Conservation (phyloP, 257 asterid genomes). For the Nicotiana tabacum region DNA sequence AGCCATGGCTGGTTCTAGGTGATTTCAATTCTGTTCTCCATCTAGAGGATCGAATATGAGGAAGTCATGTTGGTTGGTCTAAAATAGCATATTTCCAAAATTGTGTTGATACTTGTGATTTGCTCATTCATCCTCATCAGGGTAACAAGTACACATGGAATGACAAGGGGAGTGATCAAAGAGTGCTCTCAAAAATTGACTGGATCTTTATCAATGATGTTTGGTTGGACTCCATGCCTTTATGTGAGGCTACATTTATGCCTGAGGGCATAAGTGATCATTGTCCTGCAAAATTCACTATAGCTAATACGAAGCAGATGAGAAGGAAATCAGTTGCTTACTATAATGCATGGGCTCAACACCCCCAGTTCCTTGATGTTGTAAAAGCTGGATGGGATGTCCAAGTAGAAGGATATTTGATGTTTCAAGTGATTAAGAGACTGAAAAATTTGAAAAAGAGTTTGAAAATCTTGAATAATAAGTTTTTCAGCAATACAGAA, state of each 20-base stretch:
- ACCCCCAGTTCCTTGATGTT: background rate
- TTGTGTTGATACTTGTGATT: background rate
- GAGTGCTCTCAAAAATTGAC: background rate
- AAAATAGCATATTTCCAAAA: background rate
- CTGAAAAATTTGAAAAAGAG: too few species aligned
- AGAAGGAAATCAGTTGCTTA: background rate
- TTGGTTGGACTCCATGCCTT: background rate
- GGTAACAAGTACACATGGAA: background rate
- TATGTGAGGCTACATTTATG: background rate
- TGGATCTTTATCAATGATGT: background rate
- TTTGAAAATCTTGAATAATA: too few species aligned
- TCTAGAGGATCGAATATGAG: background rate
- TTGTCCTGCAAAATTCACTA: background rate
- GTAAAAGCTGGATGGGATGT: background rate
- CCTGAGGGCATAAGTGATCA: background rate
- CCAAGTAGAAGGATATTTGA: background rate
- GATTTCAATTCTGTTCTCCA: background rate
- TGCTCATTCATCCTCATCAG: background rate
- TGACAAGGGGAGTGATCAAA: background rate
- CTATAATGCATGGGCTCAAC: background rate
- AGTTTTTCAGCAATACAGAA: too few species aligned
- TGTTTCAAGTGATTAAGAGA: too few species aligned
- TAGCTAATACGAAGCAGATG: background rate
- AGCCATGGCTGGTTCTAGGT: background rate
- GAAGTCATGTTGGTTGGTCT: too few species aligned